Evolutionary conservation across 805 yeast genomes (phyloP), one percentile per base, ranked within the genome.

Genomic region (Pachysolen tannophilus): DNA sequence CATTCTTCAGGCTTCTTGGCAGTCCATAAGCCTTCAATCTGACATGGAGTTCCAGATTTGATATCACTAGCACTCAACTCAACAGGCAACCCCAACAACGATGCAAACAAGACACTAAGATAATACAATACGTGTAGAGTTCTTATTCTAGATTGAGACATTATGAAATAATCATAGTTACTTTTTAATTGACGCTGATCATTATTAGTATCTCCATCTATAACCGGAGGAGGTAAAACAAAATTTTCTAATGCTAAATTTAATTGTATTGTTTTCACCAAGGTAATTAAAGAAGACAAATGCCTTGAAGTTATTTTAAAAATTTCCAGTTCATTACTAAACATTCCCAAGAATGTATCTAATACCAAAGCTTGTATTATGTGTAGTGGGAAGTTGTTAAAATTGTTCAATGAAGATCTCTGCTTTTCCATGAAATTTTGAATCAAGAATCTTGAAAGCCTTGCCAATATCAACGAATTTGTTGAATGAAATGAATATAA

Each of bases 401-500:
- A 62, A 32, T 64, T 66, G 33, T 67, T 48, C 42, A 68, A 68
- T 44, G 59, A 48, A 48, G 55, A 37, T 47, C 49, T 59, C 63
- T 67, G 48, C 55, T 62, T 51, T 45, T 78, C 86, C 63, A 82
- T 68, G 43, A 68, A 75, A 41, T 71, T 72, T 49, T 81, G 85
- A 37, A 82, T 73, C 43, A 79, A 73, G 37, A 63, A 72, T 49
- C 82, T 72, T 13, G 84, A 69, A 39, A 82, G 68, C 49, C 79
- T 79, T 53, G 79, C 81, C 39, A 82, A 56, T 8, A 82, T 62
- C 46, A 80, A 66, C 0, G 95, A 83, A 50, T 83, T 83, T 25
- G 78, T 60, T 21, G 86, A 82, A 48, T 82, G 87, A 58, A 82
- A 85, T 0, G 85, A 75, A 49, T 83, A 85, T 16, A 88, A 65